Evolutionary conservation across 345 rosid species (phyloP), one percentile per base, ranked within the genome.

Genomic region (Salix koriyanagi): DNA sequence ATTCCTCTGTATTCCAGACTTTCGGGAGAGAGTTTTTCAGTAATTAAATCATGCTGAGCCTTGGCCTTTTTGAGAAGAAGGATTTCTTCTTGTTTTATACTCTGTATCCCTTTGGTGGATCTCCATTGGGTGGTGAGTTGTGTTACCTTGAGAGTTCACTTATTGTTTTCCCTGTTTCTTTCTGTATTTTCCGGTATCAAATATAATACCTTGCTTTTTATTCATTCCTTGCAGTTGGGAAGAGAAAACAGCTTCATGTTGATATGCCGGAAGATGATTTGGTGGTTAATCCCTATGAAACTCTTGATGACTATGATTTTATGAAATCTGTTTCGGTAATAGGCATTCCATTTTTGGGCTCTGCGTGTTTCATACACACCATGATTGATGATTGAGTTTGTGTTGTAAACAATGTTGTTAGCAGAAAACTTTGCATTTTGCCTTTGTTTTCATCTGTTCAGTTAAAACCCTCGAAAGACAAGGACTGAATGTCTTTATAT

Each of bases 181-280:
- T 26, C 26, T 26, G 1, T 1, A 26, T 26, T 26, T 1, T 26
- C 26, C 26, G 26, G 26, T 26, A 26, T 26, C 26, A n/a, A n/a
- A n/a, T n/a, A n/a, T 32, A 32, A 32, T 32, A 32, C 34, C 34
- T 32, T 32, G 34, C 34, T 32, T 32, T 32, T 32, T 32, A 32
- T 32, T 32, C 34, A 32, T 32, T 23, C 56, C 52, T 54, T 37
- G 52, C 90, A 83, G 88, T 86, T 76, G 91, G 87, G 60, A 96
- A 90, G 91, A 95, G 91, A 79, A 96, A 96, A 82, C 95, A 93
- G 78, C 91, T 92, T 50, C 90, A 79, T 69, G 84, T 92, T 5
- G 98, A 91, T 80, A 96, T 84, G 80, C 88, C 93, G 0, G 90
- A 91, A 16, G 96, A 93, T 42, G 95, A 92, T 80, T 36, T 93